Conservation (phyloP, 176 grass and related monocot genomes). For the Aegilops bicornis region DNA sequence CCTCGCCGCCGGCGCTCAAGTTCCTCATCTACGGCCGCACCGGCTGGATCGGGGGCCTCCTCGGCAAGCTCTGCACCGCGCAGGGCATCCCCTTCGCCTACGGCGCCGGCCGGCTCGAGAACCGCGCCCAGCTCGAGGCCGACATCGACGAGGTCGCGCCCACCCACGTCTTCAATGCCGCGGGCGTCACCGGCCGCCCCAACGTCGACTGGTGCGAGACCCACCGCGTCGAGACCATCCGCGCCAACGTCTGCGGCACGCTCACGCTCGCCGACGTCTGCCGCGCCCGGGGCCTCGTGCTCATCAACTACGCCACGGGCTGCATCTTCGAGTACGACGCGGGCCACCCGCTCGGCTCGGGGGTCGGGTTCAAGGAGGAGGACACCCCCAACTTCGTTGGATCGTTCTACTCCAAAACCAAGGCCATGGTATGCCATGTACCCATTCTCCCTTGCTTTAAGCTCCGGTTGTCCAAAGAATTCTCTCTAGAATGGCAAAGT, state of each 20-base stretch:
- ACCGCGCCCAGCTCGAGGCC: conserved; percentile 54
- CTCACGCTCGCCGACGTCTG: conserved; percentile 85
- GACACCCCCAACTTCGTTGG: conserved; percentile 82
- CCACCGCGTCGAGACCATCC: conserved; percentile 69
- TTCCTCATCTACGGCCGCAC: conserved; percentile 91
- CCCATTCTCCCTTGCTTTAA: background rate
- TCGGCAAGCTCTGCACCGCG: conserved; percentile 61
- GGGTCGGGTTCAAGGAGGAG: conserved; percentile 82
- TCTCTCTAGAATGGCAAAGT: background rate
- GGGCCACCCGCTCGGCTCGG: conserved; percentile 55
- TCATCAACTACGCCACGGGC: conserved; percentile 80
- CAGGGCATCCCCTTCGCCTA: conserved; percentile 60
- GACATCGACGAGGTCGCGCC: conserved; percentile 53
- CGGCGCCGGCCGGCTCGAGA: conserved; percentile 70
- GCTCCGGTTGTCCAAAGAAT: background rate
- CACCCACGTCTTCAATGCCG: conserved; percentile 86
- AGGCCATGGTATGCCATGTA: conserved; percentile 63
- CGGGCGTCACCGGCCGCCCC: conserved; percentile 84
- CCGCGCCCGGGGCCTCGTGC: conserved; percentile 54
- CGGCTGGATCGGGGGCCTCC: conserved; percentile 80
- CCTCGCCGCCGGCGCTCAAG: conserved; percentile 49
- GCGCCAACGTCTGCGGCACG: conserved; percentile 81
- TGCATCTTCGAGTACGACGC: conserved; percentile 94
- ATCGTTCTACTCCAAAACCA: conserved; percentile 90
- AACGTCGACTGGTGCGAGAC: conserved; percentile 94